A percentile compares a stretch with the other conserved stretches of the same genome.
phyloP scores from a whole-genome alignment of 163 green algal genomes.

The Picocystis sp. region DNA sequence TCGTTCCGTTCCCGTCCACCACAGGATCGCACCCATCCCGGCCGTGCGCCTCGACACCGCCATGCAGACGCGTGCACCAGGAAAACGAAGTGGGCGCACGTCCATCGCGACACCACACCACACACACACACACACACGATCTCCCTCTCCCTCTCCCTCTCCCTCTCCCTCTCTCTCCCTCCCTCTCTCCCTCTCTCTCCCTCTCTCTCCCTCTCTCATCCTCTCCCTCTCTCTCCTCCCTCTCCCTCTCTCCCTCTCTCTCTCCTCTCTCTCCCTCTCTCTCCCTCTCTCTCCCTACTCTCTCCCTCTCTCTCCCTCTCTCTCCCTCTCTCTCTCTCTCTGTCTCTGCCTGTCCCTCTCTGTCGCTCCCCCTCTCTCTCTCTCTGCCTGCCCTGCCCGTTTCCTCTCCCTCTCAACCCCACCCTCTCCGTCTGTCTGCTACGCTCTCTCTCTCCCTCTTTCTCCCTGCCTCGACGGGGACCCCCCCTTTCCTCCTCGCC shows the following conservation, averaged over 20 bases:
- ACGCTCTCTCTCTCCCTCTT: slow-evolving; percentile 7
- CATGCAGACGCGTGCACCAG: slow-evolving; percentile 1
- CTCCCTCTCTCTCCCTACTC: slow-evolving; percentile 6
- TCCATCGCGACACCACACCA: slow-evolving; percentile 1
- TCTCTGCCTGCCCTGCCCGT: too few relatives aligned
- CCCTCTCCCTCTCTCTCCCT: slow-evolving; percentile 1
- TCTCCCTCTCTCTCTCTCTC: too few relatives aligned
- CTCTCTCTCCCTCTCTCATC: too few relatives aligned
- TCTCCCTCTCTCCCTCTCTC: slow-evolving; percentile 5
- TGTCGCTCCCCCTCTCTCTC: slow-evolving; percentile 5
- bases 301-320: too few relatives aligned
- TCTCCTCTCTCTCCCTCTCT: neutral
- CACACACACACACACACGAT: slow-evolving; percentile 1
- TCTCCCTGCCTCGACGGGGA: slow-evolving; percentile 3
- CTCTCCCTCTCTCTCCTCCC: neutral
- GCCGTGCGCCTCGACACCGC: neutral
- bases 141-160: neutral
- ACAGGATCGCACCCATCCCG: neutral
- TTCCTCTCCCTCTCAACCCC: neutral
- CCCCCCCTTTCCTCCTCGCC: slow-evolving; percentile 1
- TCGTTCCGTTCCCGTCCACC: slow-evolving; percentile 2
- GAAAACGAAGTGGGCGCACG: neutral
- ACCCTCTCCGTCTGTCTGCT: slow-evolving; percentile 7
- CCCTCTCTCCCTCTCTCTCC: neutral
- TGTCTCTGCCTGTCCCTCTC: neutral